These are phyloP conservation scores for Trametes hirsuta DNA, from an alignment of 1,284 basidiomycete species.

Conservation along the genomic window DNA sequence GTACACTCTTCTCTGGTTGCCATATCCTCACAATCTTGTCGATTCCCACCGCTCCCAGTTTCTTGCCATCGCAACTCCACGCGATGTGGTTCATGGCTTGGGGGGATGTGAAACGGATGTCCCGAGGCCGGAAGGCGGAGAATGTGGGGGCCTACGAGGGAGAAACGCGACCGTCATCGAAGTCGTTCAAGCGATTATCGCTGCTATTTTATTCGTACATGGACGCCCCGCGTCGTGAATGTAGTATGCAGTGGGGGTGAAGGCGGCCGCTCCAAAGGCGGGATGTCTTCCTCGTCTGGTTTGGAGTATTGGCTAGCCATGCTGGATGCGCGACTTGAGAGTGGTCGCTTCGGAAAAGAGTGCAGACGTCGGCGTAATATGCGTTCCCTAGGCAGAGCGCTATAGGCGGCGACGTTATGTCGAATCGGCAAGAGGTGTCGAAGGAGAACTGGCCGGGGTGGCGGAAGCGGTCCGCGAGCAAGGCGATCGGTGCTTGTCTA, in stretches of 20 bases:
- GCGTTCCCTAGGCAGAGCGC: not conserved
- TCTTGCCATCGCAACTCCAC: slow-evolving; percentile 82
- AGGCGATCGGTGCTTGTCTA: slow-evolving; percentile 12
- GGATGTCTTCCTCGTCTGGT: slow-evolving; percentile 56
- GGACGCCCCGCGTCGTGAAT: slow-evolving; percentile 67
- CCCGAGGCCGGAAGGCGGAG: slow-evolving; percentile 75
- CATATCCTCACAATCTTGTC: slow-evolving; percentile 78
- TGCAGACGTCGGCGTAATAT: no score
- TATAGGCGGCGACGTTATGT: not conserved
- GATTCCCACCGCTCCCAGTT: slow-evolving; percentile 75
- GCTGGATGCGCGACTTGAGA: not conserved
- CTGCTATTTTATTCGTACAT: slow-evolving; percentile 53
- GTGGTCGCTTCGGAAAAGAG: not conserved
- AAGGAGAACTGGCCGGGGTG: not conserved
- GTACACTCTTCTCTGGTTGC: slow-evolving; percentile 73
- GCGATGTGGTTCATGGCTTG: slow-evolving; percentile 75
- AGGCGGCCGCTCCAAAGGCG: slow-evolving; percentile 66
- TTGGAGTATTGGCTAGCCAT: slow-evolving; percentile 21
- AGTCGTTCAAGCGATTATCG: slow-evolving; percentile 9
- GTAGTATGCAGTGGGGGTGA: slow-evolving; percentile 74
- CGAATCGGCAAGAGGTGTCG: not conserved
- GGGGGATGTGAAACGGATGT: slow-evolving; percentile 64
- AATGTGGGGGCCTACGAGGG: slow-evolving; percentile 67
- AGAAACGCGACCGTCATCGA: slow-evolving; percentile 27
- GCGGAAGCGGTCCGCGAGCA: not conserved